Conservation (phyloP, 2,329 filamentous ascomycete genomes). For the Ceratocystis variospora region DNA sequence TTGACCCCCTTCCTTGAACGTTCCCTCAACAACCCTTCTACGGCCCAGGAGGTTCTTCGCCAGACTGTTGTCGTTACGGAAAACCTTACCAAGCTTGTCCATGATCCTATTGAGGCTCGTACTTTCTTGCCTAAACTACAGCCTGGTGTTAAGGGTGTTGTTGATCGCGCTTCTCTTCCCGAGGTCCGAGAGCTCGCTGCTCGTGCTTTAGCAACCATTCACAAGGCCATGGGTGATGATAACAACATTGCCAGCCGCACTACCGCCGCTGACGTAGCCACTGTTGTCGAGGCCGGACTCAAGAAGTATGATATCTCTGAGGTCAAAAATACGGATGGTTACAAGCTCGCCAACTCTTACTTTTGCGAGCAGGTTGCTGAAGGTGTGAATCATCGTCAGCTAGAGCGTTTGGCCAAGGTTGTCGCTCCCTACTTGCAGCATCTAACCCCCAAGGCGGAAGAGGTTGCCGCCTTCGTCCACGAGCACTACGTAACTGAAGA, state of each 20-base stretch:
- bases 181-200: conserved; percentile 86
- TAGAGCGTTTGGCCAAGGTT: conserved; percentile 54
- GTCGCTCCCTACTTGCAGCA: conserved; percentile 63
- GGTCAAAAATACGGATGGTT: conserved; percentile 40
- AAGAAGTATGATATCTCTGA: conserved; percentile 50
- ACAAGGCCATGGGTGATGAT: conserved; percentile 76
- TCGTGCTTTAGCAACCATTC: conserved; percentile 71
- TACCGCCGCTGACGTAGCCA: conserved; percentile 57
- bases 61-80: conserved; percentile 95
- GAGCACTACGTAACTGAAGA: conserved; percentile 71
- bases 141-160: conserved; percentile 82
- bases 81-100: conserved; percentile 95
- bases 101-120: conserved; percentile 84
- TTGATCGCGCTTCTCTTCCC: conserved; percentile 76
- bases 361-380: conserved; percentile 75
- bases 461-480: conserved; percentile 61
- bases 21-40: conserved; percentile 79
- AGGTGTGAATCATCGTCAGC: conserved; percentile 69
- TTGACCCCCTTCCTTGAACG: conserved; percentile 90
- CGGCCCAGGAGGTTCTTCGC: conserved; percentile 82
- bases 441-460: conserved; percentile 48
- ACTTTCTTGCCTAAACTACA: conserved; percentile 90
- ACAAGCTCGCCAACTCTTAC: conserved; percentile 52
- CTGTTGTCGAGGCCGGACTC: conserved; percentile 61
- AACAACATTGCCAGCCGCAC: conserved; percentile 49